Conservation (phyloP, 306 rosid genomes). For the Spatholobus suberectus region DNA sequence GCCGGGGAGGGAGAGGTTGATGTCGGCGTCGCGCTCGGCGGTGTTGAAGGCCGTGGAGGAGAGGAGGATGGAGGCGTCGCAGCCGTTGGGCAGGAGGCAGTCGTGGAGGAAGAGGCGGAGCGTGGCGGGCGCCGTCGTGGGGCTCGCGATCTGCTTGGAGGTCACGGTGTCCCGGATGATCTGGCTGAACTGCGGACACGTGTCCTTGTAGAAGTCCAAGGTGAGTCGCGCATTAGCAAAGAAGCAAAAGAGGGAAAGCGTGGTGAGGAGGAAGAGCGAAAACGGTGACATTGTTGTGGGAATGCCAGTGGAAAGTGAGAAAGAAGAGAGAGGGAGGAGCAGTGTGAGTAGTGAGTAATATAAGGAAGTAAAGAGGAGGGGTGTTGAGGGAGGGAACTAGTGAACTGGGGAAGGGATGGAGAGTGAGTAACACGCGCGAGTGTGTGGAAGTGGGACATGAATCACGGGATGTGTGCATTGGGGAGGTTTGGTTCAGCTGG, state of each 20-base stretch:
- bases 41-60: conserved; percentile 60
- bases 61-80: conserved; percentile 71
- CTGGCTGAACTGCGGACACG: conserved; percentile 59
- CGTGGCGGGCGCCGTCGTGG: conserved; percentile 63
- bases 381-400: background rate
- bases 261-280: background rate
- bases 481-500: background rate
- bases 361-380: background rate
- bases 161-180: conserved; percentile 53
- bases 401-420: no score
- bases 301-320: background rate
- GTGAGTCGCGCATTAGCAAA: conserved; percentile 42
- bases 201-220: conserved; percentile 51
- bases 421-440: background rate
- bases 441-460: background rate
- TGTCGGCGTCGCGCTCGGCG: conserved; percentile 67
- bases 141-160: conserved; percentile 56
- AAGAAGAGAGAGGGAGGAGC: background rate
- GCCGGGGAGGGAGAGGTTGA: conserved; percentile 69
- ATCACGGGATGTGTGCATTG: conserved; percentile 11
- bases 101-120: conserved; percentile 79
- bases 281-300: background rate
- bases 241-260: background rate
- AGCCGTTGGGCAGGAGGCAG: conserved; percentile 65
- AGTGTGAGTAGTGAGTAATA: background rate